These are phyloP conservation scores for Saccharomycopsis fibuligera DNA, from an alignment of 805 yeast genomes.

Conservation along the genomic window DNA sequence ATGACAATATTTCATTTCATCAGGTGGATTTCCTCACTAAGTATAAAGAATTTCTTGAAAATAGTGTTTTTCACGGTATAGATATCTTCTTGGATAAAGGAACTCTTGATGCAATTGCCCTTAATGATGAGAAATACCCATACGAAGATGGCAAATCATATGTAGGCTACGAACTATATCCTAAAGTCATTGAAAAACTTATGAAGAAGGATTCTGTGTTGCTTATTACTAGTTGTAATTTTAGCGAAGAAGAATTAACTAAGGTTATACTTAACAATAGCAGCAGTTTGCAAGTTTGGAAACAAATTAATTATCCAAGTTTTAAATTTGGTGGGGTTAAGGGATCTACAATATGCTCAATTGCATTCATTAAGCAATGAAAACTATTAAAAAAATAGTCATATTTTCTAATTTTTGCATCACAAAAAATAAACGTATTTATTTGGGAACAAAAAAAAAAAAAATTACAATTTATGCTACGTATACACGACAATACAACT, in stretches of 20 bases:
- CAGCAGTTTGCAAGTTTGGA: constrained; percentile 50
- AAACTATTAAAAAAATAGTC: too few relatives aligned
- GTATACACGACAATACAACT: too few relatives aligned
- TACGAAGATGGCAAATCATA: constrained; percentile 25
- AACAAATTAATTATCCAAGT: constrained; percentile 65
- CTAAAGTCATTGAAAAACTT: constrained; percentile 48
- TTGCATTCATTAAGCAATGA: constrained; percentile 56
- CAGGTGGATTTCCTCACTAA: constrained; percentile 59
- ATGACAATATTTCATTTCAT: constrained; percentile 42
- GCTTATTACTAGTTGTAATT: constrained; percentile 88
- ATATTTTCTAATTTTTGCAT: neutral
- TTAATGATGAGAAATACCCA: constrained; percentile 53
- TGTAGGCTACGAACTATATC: constrained; percentile 50
- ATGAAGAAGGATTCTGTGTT: constrained; percentile 53
- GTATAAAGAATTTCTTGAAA: constrained; percentile 29
- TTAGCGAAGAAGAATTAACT: constrained; percentile 73
- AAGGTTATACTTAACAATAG: constrained; percentile 39
- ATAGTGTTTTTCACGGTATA: constrained; percentile 35
- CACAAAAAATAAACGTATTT: constrained; percentile 7
- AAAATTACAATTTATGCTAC: neutral
- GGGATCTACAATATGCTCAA: constrained; percentile 83
- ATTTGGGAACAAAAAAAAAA: neutral
- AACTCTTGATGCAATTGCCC: constrained; percentile 92
- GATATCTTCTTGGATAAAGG: constrained; percentile 90
- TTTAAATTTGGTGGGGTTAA: constrained; percentile 85